Percentiles rank a stretch among this genome's conserved stretches.
phyloP scores from a whole-genome alignment of 2,329 filamentous ascomycete genomes.

The Aspergillus ochraceoroseus region DNA sequence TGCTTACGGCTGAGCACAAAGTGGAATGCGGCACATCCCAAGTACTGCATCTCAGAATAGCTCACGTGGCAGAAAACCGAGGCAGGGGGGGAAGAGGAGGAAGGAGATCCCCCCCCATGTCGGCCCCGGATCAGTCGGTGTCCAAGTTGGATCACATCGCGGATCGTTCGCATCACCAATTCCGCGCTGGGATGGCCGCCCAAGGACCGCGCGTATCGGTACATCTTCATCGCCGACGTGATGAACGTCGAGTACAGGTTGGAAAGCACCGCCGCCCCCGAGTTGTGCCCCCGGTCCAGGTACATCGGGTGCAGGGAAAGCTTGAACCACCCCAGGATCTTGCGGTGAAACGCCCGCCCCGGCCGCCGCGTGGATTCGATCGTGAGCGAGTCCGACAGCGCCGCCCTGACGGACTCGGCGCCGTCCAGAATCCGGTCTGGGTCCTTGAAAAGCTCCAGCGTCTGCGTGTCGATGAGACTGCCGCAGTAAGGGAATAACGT shows the following conservation, averaged over 20 bases:
- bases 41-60: constrained; percentile 57
- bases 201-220: constrained; percentile 58
- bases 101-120: constrained; percentile 29
- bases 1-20: constrained; percentile 66
- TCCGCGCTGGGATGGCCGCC: constrained; percentile 50
- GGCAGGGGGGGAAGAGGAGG: no score
- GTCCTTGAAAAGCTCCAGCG: constrained; percentile 70
- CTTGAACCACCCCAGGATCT: constrained; percentile 70
- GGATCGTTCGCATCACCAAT: constrained; percentile 63
- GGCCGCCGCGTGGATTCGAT: constrained; percentile 69
- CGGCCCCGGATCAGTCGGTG: constrained; percentile 59
- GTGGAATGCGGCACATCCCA: constrained; percentile 66
- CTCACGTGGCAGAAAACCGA: constrained; percentile 53
- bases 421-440: constrained; percentile 47
- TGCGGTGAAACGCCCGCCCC: constrained; percentile 74
- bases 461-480: constrained; percentile 65
- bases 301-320: constrained; percentile 65
- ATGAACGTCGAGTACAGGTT: constrained; percentile 71
- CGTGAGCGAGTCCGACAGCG: constrained; percentile 67
- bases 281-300: constrained; percentile 64
- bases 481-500: constrained; percentile 81
- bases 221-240: constrained; percentile 72
- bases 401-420: constrained; percentile 50
- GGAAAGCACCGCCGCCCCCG: constrained; percentile 59
- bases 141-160: constrained; percentile 61